phyloP scores from a whole-genome alignment of 2,329 filamentous ascomycete species.

The Seiridium cupressi region DNA sequence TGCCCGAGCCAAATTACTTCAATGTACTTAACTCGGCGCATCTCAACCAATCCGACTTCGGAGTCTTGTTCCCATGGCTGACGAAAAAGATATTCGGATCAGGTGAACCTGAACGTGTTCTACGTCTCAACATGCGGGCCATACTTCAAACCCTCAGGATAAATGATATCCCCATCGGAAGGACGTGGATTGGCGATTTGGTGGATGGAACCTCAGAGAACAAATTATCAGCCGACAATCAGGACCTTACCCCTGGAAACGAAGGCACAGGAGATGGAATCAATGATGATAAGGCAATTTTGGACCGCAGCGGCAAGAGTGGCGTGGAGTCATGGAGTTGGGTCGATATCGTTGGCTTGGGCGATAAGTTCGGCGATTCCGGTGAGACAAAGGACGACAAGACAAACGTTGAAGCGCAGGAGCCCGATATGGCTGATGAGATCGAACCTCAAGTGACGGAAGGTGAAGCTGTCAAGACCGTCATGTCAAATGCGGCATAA shows the following conservation, averaged over 20 bases:
- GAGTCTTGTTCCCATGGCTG: constrained; percentile 74
- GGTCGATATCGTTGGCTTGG: constrained; percentile 53
- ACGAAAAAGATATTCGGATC: constrained; percentile 57
- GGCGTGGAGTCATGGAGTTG: constrained; percentile 48
- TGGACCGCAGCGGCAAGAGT: constrained; percentile 39
- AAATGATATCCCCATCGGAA: constrained; percentile 46
- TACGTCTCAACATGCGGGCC: constrained; percentile 59
- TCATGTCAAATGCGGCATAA: neutral
- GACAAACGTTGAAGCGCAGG: constrained; percentile 21
- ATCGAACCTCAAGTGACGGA: constrained; percentile 28
- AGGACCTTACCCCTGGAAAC: constrained; percentile 5
- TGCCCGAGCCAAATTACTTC: constrained; percentile 65
- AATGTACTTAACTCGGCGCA: constrained; percentile 75
- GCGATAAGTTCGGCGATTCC: constrained; percentile 22
- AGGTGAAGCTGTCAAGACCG: constrained; percentile 8
- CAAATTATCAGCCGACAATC: constrained; percentile 24
- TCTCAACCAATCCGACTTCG: constrained; percentile 81
- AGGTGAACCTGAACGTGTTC: constrained; percentile 55
- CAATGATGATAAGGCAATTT: constrained; percentile 48
- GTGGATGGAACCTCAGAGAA: constrained; percentile 44
- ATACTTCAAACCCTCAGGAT: constrained; percentile 54
- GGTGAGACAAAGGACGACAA: constrained; percentile 13
- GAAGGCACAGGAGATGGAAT: constrained; percentile 22
- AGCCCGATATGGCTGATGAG: constrained; percentile 32
- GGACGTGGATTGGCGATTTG: constrained; percentile 49